Conservation (phyloP, 805 yeast genomes). For the Jamesozyma spencerorum region DNA sequence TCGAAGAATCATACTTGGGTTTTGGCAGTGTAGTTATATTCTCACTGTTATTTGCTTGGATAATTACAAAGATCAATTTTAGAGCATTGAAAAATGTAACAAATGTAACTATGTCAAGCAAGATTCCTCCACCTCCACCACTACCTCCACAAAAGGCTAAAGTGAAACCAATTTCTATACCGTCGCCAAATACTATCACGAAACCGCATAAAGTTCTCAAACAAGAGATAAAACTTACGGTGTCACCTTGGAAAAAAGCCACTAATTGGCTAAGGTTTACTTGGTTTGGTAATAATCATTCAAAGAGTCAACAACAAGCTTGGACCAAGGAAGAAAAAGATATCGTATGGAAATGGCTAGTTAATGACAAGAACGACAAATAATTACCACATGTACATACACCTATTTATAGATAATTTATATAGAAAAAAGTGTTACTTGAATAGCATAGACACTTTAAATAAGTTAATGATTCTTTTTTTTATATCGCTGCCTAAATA, state of each 20-base stretch:
- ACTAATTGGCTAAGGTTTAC: constrained; percentile 9
- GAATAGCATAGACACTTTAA: too few species aligned
- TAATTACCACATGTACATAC: neutral
- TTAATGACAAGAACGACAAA: constrained; percentile 32
- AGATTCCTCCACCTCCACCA: neutral
- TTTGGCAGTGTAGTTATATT: constrained; percentile 47
- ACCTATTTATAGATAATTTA: too few species aligned
- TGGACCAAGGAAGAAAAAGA: constrained; percentile 33
- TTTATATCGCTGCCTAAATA: too few species aligned
- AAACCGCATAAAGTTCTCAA: neutral
- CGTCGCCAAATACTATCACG: constrained; percentile 7
- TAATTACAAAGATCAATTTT: constrained; percentile 49
- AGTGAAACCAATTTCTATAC: constrained; percentile 1
- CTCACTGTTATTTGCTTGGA: constrained; percentile 45
- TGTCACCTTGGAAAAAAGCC: constrained; percentile 1
- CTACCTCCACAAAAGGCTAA: neutral
- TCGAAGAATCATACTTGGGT: constrained; percentile 59
- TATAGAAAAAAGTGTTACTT: too few species aligned
- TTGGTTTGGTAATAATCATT: constrained; percentile 15
- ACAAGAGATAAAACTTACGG: neutral
- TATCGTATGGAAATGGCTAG: constrained; percentile 48
- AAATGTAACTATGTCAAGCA: constrained; percentile 47
- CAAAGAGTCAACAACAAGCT: neutral
- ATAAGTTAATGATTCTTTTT: too few species aligned
- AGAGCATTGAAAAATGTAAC: constrained; percentile 52